These are phyloP conservation scores for Lachancea meyersii DNA, from an alignment of 805 yeast species.

Conservation along the genomic window DNA sequence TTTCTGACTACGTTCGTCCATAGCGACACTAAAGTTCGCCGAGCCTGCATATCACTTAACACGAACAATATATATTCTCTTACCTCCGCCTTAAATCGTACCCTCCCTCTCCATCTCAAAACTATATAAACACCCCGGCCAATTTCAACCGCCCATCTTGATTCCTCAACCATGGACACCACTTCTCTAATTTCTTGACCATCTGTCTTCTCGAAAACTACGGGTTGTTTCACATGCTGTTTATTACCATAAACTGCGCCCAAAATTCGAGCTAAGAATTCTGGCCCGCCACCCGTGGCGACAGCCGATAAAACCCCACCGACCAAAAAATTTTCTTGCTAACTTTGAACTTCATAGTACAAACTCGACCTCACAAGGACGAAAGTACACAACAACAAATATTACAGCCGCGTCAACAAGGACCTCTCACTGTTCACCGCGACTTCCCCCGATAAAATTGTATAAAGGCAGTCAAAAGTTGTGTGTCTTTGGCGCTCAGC, in stretches of 20 bases:
- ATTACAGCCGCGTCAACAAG: no score
- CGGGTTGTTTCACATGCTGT: no score
- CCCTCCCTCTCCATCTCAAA: not conserved
- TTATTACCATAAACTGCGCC: no score
- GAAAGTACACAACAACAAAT: not conserved
- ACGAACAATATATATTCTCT: not conserved
- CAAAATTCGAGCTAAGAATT: no score
- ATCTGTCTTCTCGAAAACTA: not conserved
- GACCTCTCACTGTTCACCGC: not conserved
- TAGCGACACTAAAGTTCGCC: not conserved
- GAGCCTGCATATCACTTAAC: not conserved
- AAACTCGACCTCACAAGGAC: not conserved
- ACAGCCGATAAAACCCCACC: not conserved
- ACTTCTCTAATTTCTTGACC: not conserved
- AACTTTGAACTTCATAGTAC: not conserved
- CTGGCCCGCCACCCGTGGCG: no score
- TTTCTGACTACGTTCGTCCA: not conserved
- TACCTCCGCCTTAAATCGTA: not conserved
- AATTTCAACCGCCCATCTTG: not conserved
- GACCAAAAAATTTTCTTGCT: not conserved
- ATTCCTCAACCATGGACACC: not conserved
- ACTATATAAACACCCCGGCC: not conserved
- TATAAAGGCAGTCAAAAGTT: not conserved
- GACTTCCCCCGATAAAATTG: not conserved
- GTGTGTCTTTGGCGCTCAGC: not conserved